phyloP scores from a whole-genome alignment of 2,329 filamentous ascomycete species.

The Pseudopithomyces maydicus region DNA sequence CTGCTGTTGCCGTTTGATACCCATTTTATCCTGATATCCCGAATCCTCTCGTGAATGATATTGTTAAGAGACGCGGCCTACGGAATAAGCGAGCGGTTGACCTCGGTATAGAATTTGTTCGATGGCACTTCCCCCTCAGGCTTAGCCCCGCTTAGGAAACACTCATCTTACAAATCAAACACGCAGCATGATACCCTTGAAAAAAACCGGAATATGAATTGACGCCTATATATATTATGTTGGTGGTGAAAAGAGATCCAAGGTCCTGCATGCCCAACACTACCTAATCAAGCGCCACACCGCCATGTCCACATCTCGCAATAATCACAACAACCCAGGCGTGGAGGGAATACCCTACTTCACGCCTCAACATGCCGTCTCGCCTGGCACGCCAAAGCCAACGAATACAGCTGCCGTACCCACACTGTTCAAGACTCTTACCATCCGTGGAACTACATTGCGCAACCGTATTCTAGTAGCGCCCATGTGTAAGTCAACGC shows the following conservation, averaged over 20 bases:
- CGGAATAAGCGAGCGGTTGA: neutral
- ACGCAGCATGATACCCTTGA: neutral
- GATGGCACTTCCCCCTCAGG: neutral
- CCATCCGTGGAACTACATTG: slow-evolving; percentile 41
- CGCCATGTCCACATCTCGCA: slow-evolving; percentile 32
- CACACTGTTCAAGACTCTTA: slow-evolving; percentile 43
- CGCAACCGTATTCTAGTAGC: slow-evolving; percentile 45
- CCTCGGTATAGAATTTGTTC: neutral
- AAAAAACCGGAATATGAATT: neutral
- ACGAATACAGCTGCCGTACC: slow-evolving; percentile 18
- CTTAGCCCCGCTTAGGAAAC: neutral
- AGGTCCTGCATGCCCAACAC: neutral
- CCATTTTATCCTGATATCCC: neutral
- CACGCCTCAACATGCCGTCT: slow-evolving; percentile 50
- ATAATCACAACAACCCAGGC: slow-evolving; percentile 37
- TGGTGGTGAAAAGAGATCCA: neutral
- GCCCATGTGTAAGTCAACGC: slow-evolving; percentile 36
- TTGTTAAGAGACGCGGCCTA: neutral
- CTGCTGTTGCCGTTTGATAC: neutral
- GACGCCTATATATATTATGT: too few species aligned
- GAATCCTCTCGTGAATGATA: neutral
- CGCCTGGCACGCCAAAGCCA: slow-evolving; percentile 44
- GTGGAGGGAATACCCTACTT: slow-evolving; percentile 48
- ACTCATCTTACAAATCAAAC: slow-evolving; percentile 6
- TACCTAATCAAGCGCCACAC: neutral